Base-by-base conservation (phyloP, 1,284 basidiomycete genomes). In the Thelephora terrestris region DNA sequence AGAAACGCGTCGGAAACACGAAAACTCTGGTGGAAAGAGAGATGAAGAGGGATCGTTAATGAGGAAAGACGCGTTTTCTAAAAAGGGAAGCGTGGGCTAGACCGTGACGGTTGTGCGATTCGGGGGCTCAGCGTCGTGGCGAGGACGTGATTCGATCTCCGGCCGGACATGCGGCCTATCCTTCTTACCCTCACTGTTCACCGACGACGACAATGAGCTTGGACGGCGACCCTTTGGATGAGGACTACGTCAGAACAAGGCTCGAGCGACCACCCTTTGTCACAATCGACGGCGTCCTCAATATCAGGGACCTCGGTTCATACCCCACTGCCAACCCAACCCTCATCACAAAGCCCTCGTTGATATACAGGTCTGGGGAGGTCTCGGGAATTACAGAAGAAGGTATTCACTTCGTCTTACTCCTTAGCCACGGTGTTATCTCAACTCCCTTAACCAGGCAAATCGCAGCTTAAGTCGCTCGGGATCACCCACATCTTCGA, bases 261-360 rank as follows among this genome's bases (percentile, higher is more conserved):
- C 74, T 87, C 25, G 81, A 80, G 1, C 69, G 67, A 32, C 78
- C 76, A 9, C 85, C 85, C 0, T 88, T 88, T 53, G 74, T 85
- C 14, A 61, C 67, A 10, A 71, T 88, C 54, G 61, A 74, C 21
- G 85, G 85, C 39, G 83, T 88, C 12, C 77, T 76, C 55, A 88
- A 88, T 57, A 70, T 81, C 40, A 73, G 85, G 46, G 82, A 85
- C 62, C 67, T 88, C 10, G 85, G 85, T 23, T 68, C 66, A 38
- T 79, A 84, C 57, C 65, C 75, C 43, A 75, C 78, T 4, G 61
- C 59, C 17, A 57, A 67, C 48, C 67, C 69, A 18, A 71, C 72
- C 50, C 63, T 71, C 48, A 61, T 74, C 51, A 86, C 78, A 39
- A 78, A 71, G 53, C 75, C 78, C 2, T 63, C 67, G 14, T 71